Percentiles rank a stretch among this genome's conserved stretches.
phyloP scores from a whole-genome alignment of 192 early-diverging fungal species.

The Linnemannia hyalina region DNA sequence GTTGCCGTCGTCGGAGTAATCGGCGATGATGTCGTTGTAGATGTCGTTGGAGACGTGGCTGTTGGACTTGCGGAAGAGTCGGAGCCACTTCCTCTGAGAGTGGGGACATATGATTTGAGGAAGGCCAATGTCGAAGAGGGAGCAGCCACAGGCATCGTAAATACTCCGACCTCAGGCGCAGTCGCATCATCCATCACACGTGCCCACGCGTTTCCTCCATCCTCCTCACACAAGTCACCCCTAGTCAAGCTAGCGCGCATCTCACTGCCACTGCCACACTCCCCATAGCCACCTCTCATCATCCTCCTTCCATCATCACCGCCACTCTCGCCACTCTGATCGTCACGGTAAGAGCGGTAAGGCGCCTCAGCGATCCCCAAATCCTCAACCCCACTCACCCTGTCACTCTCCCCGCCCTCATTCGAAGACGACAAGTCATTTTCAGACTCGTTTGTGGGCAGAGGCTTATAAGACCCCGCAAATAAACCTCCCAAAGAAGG shows the following conservation, averaged over 20 bases:
- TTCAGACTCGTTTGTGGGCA: slow-evolving; percentile 18
- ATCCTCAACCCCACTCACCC: neutral
- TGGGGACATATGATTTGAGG: slow-evolving; percentile 36
- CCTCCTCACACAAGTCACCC: neutral
- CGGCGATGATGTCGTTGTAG: neutral
- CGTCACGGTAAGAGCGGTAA: neutral
- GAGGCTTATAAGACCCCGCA: slow-evolving; percentile 18
- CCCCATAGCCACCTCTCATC: neutral
- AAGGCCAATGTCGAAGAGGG: slow-evolving; percentile 16
- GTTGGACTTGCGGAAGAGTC: neutral
- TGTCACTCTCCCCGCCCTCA: neutral
- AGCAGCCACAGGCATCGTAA: neutral
- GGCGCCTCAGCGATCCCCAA: slow-evolving; percentile 8
- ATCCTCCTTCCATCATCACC: neutral
- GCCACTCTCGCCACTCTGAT: neutral
- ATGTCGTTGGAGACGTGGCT: neutral
- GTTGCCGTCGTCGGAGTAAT: too few relatives aligned
- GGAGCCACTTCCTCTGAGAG: neutral
- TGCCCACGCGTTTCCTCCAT: neutral
- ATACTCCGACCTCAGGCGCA: neutral
- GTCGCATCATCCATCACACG: neutral
- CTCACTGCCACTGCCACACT: neutral
- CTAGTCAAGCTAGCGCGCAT: neutral
- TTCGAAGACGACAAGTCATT: slow-evolving; percentile 19
- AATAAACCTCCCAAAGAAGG: slow-evolving; percentile 35